These are phyloP conservation scores for Pseudogymnoascus sp. DNA, from an alignment of 2,329 filamentous ascomycete genomes.

Conservation along the genomic window DNA sequence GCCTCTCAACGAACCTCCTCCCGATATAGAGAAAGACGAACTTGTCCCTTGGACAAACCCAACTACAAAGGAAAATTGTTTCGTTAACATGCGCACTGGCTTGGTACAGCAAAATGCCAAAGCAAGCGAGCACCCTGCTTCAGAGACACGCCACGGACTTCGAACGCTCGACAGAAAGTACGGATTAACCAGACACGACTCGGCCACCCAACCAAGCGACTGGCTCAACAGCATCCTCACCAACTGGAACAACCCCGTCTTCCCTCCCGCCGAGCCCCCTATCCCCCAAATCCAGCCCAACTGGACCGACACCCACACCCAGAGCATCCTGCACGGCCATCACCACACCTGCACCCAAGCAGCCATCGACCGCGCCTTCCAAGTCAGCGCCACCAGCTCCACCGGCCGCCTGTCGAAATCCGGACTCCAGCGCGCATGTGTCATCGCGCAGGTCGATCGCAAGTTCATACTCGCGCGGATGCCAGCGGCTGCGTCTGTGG, in stretches of 20 bases:
- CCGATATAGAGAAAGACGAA: conserved; percentile 26
- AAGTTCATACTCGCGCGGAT: conserved; percentile 80
- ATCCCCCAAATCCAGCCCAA: conserved; percentile 38
- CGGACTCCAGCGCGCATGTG: conserved; percentile 50
- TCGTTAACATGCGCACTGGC: conserved; percentile 52
- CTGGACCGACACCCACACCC: conserved; percentile 23
- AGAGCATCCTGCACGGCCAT: conserved; percentile 19
- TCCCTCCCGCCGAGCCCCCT: conserved; percentile 41
- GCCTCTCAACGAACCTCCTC: neutral
- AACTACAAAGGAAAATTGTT: conserved; percentile 42
- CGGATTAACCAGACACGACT: neutral
- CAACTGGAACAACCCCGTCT: conserved; percentile 71
- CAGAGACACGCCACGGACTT: neutral
- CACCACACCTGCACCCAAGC: conserved; percentile 23
- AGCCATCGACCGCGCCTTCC: conserved; percentile 25
- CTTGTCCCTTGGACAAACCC: conserved; percentile 55
- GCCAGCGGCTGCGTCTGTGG: neutral
- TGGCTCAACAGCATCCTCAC: conserved; percentile 58
- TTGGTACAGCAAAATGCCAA: conserved; percentile 29
- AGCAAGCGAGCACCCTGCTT: neutral
- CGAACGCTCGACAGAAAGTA: neutral
- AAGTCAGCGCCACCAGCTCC: conserved; percentile 20
- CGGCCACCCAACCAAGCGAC: conserved; percentile 19
- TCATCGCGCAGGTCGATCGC: conserved; percentile 77
- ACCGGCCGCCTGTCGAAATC: conserved; percentile 52